phyloP scores from a whole-genome alignment of 305 asterid species.

The Salvia sclarea region DNA sequence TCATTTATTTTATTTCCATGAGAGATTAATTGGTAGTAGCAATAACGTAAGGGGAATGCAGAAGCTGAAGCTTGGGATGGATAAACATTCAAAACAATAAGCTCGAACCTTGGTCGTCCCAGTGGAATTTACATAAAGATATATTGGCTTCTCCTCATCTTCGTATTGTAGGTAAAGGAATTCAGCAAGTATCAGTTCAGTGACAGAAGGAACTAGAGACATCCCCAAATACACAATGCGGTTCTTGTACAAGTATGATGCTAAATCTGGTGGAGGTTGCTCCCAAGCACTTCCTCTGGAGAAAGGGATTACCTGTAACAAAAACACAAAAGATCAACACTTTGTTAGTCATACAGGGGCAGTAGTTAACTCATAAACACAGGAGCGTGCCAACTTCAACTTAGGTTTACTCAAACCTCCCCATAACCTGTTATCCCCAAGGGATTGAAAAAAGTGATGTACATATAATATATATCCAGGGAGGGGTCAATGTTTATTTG shows the following conservation, averaged over 20 bases:
- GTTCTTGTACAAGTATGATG: constrained; percentile 77
- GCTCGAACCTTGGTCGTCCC: constrained; percentile 88
- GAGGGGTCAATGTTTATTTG: not conserved
- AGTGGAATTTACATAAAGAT: constrained; percentile 87
- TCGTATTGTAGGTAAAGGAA: constrained; percentile 87
- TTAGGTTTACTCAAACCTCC: not conserved
- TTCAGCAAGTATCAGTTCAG: constrained; percentile 83
- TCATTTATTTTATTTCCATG: not conserved
- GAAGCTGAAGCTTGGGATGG: not conserved
- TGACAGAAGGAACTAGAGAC: constrained; percentile 89
- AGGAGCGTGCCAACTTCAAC: constrained; percentile 14
- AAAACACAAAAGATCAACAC: constrained; percentile 22
- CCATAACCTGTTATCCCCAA: not conserved
- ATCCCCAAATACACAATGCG: constrained; percentile 95
- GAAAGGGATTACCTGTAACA: constrained; percentile 84
- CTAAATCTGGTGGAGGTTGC: constrained; percentile 96
- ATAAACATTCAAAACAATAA: constrained; percentile 17
- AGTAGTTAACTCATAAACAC: constrained; percentile 11
- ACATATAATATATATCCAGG: not conserved
- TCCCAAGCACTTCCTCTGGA: constrained; percentile 82
- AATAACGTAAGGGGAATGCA: constrained; percentile 9
- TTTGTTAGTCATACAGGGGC: not conserved
- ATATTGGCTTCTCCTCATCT: constrained; percentile 80
- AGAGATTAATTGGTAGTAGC: constrained; percentile 23
- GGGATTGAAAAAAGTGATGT: not conserved